Conservation (phyloP, 495 filamentous ascomycete species). For the Tuber melanosporum region DNA sequence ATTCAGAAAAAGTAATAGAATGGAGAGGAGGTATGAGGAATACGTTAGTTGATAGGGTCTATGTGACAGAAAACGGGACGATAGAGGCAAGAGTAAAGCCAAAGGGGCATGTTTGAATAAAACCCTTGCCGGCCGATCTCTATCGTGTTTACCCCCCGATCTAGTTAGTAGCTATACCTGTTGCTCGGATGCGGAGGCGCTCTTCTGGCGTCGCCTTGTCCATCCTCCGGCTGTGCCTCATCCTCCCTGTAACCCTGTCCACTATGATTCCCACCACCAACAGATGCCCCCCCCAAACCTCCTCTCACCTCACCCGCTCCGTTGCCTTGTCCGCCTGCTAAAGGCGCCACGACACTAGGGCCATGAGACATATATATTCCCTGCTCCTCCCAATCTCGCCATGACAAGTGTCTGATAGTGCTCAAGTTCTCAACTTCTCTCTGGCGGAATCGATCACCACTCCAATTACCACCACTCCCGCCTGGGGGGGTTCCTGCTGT, state of each 20-base stretch:
- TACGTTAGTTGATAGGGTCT: not conserved
- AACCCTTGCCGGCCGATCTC: not conserved
- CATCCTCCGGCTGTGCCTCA: not conserved
- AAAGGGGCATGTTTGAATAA: not conserved
- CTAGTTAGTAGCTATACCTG: not conserved
- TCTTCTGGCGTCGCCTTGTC: not conserved
- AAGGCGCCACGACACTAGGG: not conserved
- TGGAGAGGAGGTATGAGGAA: not conserved
- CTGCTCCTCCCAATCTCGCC: not conserved
- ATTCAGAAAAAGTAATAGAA: not conserved
- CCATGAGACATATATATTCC: not conserved
- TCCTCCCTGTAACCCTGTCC: not conserved
- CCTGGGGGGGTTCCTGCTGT: not conserved
- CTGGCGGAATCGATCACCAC: not conserved
- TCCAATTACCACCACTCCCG: not conserved
- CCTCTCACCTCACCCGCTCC: not conserved
- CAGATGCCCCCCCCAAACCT: not conserved
- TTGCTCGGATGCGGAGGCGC: not conserved
- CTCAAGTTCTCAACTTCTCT: not conserved
- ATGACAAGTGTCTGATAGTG: not conserved
- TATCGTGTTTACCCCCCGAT: not conserved
- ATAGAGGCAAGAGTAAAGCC: not conserved
- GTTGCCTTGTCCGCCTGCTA: not conserved
- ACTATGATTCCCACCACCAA: not conserved
- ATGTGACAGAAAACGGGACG: not conserved